A percentile compares a stretch with the other conserved stretches of the same genome.
Conservation (phyloP, 371 early-diverging fungal species). For the Apophysomyces trapeziformis region DNA sequence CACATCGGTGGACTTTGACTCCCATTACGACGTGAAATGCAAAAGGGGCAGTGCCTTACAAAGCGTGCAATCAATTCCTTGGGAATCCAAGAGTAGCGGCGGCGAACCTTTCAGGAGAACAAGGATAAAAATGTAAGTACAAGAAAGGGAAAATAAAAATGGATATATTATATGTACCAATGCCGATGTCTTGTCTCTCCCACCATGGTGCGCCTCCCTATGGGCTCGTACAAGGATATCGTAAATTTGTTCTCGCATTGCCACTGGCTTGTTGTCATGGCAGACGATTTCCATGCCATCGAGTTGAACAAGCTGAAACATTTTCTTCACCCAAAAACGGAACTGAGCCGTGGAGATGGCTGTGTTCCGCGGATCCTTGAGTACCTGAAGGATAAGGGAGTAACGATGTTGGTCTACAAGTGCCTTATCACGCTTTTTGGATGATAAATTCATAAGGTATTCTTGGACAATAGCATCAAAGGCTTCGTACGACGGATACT, state of each 20-base stretch:
- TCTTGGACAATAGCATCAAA: slow-evolving; percentile 51
- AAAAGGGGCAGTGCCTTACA: slow-evolving; percentile 55
- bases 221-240: slow-evolving; percentile 59
- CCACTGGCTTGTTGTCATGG: slow-evolving; percentile 63
- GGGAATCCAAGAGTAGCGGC: slow-evolving; percentile 56
- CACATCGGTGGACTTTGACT: slow-evolving; percentile 40
- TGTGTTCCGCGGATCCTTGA: slow-evolving; percentile 64
- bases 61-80: slow-evolving; percentile 57
- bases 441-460: slow-evolving; percentile 59
- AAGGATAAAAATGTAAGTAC: slow-evolving; percentile 6
- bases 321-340: slow-evolving; percentile 71
- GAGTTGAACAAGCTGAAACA: slow-evolving; percentile 54
- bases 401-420: slow-evolving; percentile 58
- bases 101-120: slow-evolving; percentile 31
- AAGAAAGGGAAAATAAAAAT: slow-evolving; percentile 15
- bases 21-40: slow-evolving; percentile 52
- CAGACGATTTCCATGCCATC: slow-evolving; percentile 49
- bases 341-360: slow-evolving; percentile 69
- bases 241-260: slow-evolving; percentile 64
- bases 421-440: slow-evolving; percentile 68
- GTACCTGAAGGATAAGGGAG: slow-evolving; percentile 56
- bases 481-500: slow-evolving; percentile 39
- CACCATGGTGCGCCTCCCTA: slow-evolving; percentile 65
- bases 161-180: slow-evolving; percentile 41
- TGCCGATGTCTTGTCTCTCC: slow-evolving; percentile 68